Evolutionary conservation across 1,284 basidiomycete species (phyloP), one percentile per base, ranked within the genome.

Genomic region (Boletus sp.): DNA sequence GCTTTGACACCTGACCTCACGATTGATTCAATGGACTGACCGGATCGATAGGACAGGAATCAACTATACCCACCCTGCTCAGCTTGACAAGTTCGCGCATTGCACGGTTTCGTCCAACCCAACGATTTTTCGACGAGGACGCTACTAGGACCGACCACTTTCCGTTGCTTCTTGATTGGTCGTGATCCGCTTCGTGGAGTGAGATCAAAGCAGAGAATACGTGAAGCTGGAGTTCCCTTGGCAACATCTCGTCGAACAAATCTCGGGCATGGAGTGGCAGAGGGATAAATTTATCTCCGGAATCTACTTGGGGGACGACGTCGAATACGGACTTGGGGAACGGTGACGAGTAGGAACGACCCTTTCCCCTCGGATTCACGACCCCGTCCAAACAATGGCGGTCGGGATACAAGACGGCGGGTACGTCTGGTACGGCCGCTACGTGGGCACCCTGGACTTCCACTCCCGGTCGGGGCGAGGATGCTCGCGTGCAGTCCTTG

Each of bases 61-160:
- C 29, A 19, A 61, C 52, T 50, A 26, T 44, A 70, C 81, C 68
- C 66, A 94, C 92, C 71, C 88, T 76, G 63, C 83, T 84, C 45
- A 94, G 61, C 65, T 79, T 87, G 58, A 94, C 76, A 26, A 95
- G 72, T 65, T 94, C 91, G 54, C 82, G 71, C 46, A 88, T 66
- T 1, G 84, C 91, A 52, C 75, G 81, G 41, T 82, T 78, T 52
- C 76, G 76, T 8, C 91, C 90, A 25, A 83, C 74, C 84, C 87
- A 91, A 54, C 78, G 77, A 41, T 76, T 72, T 60, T 72, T 78
- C 5, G 72, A 72, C 4, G 76, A 78, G 5, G 72, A 67, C 0
- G 86, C 84, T 50, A 73, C 79, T 27, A 69, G 68, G 26, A 73
- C 72, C 7, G 78, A 78, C 84, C 84, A 85, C 42, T 72, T 70